Base-by-base conservation (phyloP, 2,329 filamentous ascomycete genomes). In the Colletotrichum cereale region DNA sequence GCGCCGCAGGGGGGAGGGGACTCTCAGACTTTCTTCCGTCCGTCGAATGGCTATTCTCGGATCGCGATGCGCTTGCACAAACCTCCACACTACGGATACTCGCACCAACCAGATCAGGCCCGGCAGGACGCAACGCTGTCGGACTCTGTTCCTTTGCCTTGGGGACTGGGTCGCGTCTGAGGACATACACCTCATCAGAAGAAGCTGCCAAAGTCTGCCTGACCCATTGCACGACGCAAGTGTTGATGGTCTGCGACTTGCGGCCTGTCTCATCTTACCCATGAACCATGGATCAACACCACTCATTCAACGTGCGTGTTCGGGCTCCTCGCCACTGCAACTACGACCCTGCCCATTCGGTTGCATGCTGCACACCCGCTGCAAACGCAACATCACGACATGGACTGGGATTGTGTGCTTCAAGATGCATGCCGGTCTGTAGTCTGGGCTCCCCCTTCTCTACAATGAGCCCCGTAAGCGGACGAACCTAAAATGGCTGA, bases 401-500 rank as follows among this genome's bases (percentile, higher is more conserved):
- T 44, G 42, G n/a, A 67, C 48, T 56, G 34, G 66, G 67, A 36
- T 62, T 62, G 55, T 38, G 40, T 47, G 50, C 63, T 57, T 62
- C 24, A 44, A 38, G 67, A 61, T 50, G 26, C 66, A n/a, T 63
- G 53, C 50, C 56, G 57, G 38, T 36, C 29, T 40, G 40, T 31
- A 53, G 50, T 53, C 50, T 34, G 26, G 57, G 55, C 11, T 36
- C 40, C 40, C 40, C 57, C 29, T 34, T 26, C 31, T 12, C 10
- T 16, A 12, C 58, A 44, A 8, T 24, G 21, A 42, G 31, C n/a
- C 56, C 64, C 63, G 66, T 69, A 60, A 70, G 67, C 62, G 55
- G 67, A 67, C n/a, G 62, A 67, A 71, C 68, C 64, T 63, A 63
- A 68, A 44, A 26, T 11, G 5, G 65, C 36, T 40, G 48, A 34